Evolutionary conservation across 139 green algal species (phyloP), one percentile per base, ranked within the genome.

Genomic region (Haematococcus sp.): DNA sequence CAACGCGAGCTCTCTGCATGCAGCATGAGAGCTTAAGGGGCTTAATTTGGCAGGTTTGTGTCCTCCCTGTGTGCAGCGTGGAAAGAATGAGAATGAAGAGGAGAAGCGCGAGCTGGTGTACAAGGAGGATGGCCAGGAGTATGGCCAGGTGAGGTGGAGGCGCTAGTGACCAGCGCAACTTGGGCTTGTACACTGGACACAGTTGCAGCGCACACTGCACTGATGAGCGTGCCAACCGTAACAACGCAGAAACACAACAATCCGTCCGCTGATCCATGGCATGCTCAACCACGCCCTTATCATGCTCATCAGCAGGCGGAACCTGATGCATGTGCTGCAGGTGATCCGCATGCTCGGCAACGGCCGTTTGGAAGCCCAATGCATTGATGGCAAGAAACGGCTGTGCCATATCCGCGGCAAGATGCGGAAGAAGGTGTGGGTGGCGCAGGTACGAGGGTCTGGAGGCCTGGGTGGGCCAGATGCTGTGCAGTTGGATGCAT

Each of bases 51-150:
- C n/a, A n/a, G n/a, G n/a, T n/a, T n/a, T n/a, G n/a, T n/a, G n/a
- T n/a, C n/a, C 7, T 49, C 11, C 7, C 40, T 49, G 17, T 27
- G 4, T 31, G 25, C 66, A 86, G 73, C 59, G 85, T 28, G 92
- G 91, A 79, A 97, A 97, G 83, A 97, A 95, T 61, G 92, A 95
- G 79, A 91, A 86, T 59, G 91, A 97, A 63, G 91, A 97, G 64
- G 94, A 98, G 89, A 99, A 99, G 89, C 92, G 95, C 17, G 95
- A 99, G 88, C 88, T 99, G n/a, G 93, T 99, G 3, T 99, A 98
- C 84, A 99, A 98, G 80, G 95, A 99, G 82, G 95, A 99, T 75
- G 95, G 95, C 34, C 95, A 98, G 77, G 91, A 91, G 81, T 91
- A 91, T 63, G 86, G 75, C 1, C 83, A 88, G 70, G 60, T 63